Evolutionary conservation across 169 alveolate species (phyloP), one percentile per base, ranked within the genome.

Genomic region (Cryptosporidium baileyi): DNA sequence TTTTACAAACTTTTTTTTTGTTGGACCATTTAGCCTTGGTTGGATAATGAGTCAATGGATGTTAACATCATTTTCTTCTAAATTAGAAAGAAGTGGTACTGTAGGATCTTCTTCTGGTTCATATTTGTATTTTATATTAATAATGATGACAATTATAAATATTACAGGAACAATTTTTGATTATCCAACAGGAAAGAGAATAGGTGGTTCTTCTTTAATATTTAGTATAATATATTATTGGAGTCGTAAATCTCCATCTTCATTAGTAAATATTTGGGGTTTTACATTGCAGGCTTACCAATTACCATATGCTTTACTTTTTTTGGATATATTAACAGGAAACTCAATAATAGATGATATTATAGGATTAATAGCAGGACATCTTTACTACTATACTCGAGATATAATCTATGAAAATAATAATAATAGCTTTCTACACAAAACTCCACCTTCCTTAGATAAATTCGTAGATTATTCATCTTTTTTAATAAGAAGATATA

Each of bases 361-460:
- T 19, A 93, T 95, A 80, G 97, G 97, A 2, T 85, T 95, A 34
- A 62, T 94, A 15, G 92, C 96, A 13, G 96, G 96, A 2, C 96
- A 95, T 67, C 30, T 90, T 22, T 94, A 93, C 85, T 94, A 88
- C 62, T 80, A 92, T 52, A 61, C 91, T 54, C 88, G 95, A 36
- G 97, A 95, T 57, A 91, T 95, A 41, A 63, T 94, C 54, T 96
- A 95, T 8, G 90, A 91, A 51, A 90, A 91, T 60, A 94, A 93
- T 89, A 45, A 63, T 43, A 41, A 49, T 54, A 82, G 89, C 82
- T 38, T 89, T 45, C 44, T 93, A 19, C 67, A 90, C 40, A 34
- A 61, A 30, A 88, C 95, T 17, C 96, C 96, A 15, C 60, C 74
- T 34, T 79, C 74, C 28, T 38, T 93, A 43, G 96, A 93, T 67